Evolutionary conservation across 805 yeast species (phyloP).

Genomic region (Yamadazyma paraphyllophila): DNA sequence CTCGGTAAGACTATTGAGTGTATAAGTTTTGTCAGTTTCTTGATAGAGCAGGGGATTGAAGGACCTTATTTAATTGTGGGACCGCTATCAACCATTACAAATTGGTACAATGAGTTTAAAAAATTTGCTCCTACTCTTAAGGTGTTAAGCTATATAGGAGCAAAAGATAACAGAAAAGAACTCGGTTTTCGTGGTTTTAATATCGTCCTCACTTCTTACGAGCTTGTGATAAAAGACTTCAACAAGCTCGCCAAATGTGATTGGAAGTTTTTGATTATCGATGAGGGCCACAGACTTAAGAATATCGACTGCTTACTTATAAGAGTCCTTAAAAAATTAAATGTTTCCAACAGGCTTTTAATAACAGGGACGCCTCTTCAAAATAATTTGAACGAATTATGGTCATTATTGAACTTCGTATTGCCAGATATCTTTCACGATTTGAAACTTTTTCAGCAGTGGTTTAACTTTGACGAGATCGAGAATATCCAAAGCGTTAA

Average conservation of each 20-base stretch:
- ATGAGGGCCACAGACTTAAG: conserved; percentile 93
- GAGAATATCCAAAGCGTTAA: conserved; percentile 29
- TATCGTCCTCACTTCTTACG: conserved; percentile 79
- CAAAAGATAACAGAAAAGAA: conserved; percentile 51
- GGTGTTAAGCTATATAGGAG: conserved; percentile 63
- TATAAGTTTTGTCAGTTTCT: conserved; percentile 70
- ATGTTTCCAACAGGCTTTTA: conserved; percentile 68
- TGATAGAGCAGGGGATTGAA: conserved; percentile 71
- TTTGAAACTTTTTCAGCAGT: conserved; percentile 81
- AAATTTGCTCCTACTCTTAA: conserved; percentile 71
- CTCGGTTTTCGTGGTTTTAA: conserved; percentile 25
- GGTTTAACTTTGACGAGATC: conserved; percentile 83
- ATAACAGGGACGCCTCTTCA: conserved; percentile 97
- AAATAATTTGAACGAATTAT: conserved; percentile 82
- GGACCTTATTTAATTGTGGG: conserved; percentile 82
- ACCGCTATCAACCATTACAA: conserved; percentile 80
- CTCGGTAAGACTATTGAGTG: conserved; percentile 91
- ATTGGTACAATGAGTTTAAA: conserved; percentile 75
- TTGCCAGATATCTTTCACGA: conserved; percentile 93
- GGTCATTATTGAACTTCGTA: conserved; percentile 89
- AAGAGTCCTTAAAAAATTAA: conserved; percentile 63
- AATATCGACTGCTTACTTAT: conserved; percentile 78
- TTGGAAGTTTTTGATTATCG: conserved; percentile 88
- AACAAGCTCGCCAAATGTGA: conserved; percentile 35
- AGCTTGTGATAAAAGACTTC: conserved; percentile 70